Evolutionary conservation across 192 early-diverging fungal genomes (phyloP), one percentile per base, ranked within the genome.

Genomic region (Allomyces arbusculus): DNA sequence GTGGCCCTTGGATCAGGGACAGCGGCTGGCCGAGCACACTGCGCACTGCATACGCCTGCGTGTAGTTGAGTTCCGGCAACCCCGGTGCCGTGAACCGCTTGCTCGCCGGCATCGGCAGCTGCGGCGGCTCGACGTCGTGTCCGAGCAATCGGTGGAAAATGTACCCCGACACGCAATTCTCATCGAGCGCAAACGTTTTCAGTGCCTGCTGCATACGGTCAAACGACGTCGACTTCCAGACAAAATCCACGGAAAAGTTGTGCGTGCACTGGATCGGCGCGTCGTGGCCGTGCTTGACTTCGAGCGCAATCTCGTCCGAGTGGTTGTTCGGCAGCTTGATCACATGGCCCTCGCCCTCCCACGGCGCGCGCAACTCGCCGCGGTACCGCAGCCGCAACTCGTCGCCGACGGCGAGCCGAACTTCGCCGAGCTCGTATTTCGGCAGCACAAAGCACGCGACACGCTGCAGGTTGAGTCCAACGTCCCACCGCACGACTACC

Each of bases 181-280:
- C 91, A 74, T 95, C 91, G 14, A 94, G 86, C 7, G 96, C 94
- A 86, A 99, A 99, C 4, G 84, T 90, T 69, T 91, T 91, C 88
- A 99, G 87, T 0, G 96, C 92, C 63, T 82, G 76, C 73, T 97
- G 94, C 94, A 97, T 97, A 58, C 89, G 84, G 70, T 99, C 94
- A 76, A 94, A 99, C 20, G 91, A 90, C 5, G 90, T 93, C 8
- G 92, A 87, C 77, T 97, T 97, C 94, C 94, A 99, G 23, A 99
- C 92, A 83, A 95, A 96, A 67, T 97, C 94, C 20, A 97, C 88
- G 12, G 87, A 86, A 69, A 95, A 96, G 70, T 93, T 91, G 73
- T 89, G 89, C 23, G 86, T 89, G 68, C 86, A 86, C 24, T 66
- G 63, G 62, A 77, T 69, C 8, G 92, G 92, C 10, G 86, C 82